Evolutionary conservation across 2,329 filamentous ascomycete genomes (phyloP).

Genomic region (Fusarium sp.): DNA sequence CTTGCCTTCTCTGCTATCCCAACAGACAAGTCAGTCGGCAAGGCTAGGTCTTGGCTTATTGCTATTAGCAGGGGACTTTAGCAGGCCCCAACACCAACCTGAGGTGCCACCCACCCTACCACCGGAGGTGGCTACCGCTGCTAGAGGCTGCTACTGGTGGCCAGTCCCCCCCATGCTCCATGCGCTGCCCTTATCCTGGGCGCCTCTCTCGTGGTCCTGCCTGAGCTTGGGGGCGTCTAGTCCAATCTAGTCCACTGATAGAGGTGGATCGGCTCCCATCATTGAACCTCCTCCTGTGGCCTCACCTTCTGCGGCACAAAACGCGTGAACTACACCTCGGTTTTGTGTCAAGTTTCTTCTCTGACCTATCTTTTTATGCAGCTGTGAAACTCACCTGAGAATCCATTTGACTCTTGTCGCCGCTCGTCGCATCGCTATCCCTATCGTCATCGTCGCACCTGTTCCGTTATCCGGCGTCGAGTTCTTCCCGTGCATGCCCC

Average conservation of each 20-base stretch:
- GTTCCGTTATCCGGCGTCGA: constrained; percentile 32
- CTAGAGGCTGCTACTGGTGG: constrained; percentile 33
- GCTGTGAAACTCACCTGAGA: constrained; percentile 45
- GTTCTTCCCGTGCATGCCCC: constrained; percentile 28
- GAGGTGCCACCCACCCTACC: constrained; percentile 18
- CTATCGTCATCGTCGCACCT: constrained; percentile 36
- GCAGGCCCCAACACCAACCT: constrained; percentile 25
- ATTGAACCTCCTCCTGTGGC: constrained; percentile 49
- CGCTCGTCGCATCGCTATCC: constrained; percentile 28
- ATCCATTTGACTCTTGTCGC: constrained; percentile 39
- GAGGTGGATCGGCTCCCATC: constrained; percentile 45
- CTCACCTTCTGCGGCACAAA: constrained; percentile 52
- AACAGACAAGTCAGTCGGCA: constrained; percentile 28
- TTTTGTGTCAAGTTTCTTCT: constrained; percentile 49
- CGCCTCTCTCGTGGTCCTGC: constrained; percentile 36
- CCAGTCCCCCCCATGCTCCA: constrained; percentile 13
- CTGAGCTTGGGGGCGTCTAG: constrained; percentile 29
- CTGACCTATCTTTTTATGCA: constrained; percentile 48
- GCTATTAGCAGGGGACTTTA: constrained; percentile 35
- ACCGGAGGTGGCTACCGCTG: constrained; percentile 35
- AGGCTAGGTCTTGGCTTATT: constrained; percentile 45
- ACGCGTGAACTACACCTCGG: constrained; percentile 49
- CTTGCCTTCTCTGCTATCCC: constrained; percentile 13
- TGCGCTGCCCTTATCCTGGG: constrained; percentile 33
- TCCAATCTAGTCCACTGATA: constrained; percentile 35